Base-by-base conservation (phyloP, 192 early-diverging fungal genomes). In the Umbelopsis sp. region DNA sequence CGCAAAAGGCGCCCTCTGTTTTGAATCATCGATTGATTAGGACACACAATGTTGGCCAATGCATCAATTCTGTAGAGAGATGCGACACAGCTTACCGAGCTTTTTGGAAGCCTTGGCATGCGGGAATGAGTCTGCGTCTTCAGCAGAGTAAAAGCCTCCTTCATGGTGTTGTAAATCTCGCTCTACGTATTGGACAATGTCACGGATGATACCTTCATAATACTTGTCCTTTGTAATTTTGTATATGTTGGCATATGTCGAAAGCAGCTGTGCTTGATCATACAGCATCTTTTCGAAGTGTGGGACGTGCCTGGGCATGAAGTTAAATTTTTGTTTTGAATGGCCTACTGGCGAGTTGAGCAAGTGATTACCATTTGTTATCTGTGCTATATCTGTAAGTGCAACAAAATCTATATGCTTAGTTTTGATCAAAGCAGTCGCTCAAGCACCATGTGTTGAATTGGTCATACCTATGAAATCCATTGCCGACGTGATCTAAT, bases 201-300 rank as follows among this genome's bases (percentile, higher is more conserved):
- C 88, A 9, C 75, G 55, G 1, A 73, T 79, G 18, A 78, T 68
- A 13, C 80, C 82, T 7, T 83, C 84, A 76, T 72, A 81, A 37
- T 76, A 65, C 1, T 71, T 5, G 33, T 90, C 79, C 41, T 84
- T 76, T 4, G 82, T 87, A 18, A 88, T 74, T 18, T 71, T 64
- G 71, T 80, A 85, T 0, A 75, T 73, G 20, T 79, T 79, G 2
- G 73, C 46, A 69, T 84, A 90, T 4, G 80, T 72, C 16, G 75
- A 73, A 3, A 85, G 66, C 8, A 90, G 78, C 71, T 90, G 89
- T 7, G 85, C 89, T 83, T 90, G 87, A 78, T 90, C 89, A 65
- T 90, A 90, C 12, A 90, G 80, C 89, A 90, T 90, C 58, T 90
- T 89, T 53, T 90, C 89, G 79, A 90, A 90, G 70, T 90, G 89